These are phyloP conservation scores for Stagonosporopsis chrysanthemi DNA, from an alignment of 2,329 filamentous ascomycete genomes.

Conservation along the genomic window DNA sequence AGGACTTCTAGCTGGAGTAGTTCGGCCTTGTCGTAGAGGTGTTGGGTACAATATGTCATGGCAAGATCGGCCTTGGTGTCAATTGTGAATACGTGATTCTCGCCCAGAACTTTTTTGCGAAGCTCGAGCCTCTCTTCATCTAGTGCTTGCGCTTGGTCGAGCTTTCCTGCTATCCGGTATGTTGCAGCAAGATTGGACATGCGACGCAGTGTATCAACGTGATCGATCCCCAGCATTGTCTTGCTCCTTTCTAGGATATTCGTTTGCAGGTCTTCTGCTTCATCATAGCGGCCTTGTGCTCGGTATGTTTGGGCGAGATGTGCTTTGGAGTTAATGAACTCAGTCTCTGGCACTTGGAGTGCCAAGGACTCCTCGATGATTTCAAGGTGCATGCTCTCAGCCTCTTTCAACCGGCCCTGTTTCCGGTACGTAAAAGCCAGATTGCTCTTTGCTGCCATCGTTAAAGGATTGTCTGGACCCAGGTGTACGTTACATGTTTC, in stretches of 20 bases:
- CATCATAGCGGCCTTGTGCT: slow-evolving; percentile 2
- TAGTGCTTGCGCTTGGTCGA: not conserved
- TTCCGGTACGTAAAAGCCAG: not conserved
- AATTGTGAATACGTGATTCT: slow-evolving; percentile 5
- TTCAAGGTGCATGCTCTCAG: not conserved
- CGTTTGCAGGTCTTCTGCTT: not conserved
- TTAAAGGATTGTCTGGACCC: not conserved
- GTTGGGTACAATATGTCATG: not conserved
- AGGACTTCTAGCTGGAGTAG: not conserved
- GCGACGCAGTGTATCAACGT: too few species aligned
- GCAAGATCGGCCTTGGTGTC: slow-evolving; percentile 3
- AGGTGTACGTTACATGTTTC: not conserved
- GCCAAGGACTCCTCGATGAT: not conserved
- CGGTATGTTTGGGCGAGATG: not conserved
- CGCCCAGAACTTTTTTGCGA: not conserved
- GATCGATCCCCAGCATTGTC: too few species aligned
- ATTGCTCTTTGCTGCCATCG: not conserved
- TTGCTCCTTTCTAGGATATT: too few species aligned
- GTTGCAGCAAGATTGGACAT: too few species aligned
- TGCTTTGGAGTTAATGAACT: too few species aligned
- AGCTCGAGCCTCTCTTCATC: not conserved
- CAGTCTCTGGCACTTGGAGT: too few species aligned
- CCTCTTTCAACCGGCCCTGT: not conserved
- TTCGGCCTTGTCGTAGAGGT: slow-evolving; percentile 4
- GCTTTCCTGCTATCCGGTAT: not conserved